Percentiles rank a stretch among this genome's conserved stretches.
phyloP scores from a whole-genome alignment of 371 early-diverging fungal species.

The Coemansia sp. region DNA sequence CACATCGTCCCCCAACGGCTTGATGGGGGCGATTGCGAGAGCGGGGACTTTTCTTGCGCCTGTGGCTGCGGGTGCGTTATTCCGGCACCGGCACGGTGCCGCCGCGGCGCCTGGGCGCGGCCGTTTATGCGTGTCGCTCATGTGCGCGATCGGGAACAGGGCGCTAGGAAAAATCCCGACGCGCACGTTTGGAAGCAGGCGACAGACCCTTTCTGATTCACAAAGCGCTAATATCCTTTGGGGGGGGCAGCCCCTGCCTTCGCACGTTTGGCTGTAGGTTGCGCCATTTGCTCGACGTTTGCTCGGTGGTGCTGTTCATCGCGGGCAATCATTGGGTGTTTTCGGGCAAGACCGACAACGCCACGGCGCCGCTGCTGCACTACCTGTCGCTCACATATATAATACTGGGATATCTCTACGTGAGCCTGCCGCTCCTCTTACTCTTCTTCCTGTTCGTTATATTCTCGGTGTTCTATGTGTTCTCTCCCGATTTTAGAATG shows the following conservation, averaged over 20 bases:
- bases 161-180: constrained; percentile 1
- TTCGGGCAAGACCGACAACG: constrained; percentile 56
- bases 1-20: background rate
- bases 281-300: constrained; percentile 57
- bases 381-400: constrained; percentile 61
- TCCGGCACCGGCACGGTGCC: background rate
- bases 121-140: background rate
- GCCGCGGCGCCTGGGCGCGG: background rate
- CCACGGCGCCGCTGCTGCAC: constrained; percentile 60
- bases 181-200: too few relatives aligned
- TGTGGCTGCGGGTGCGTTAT: too few relatives aligned
- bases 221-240: constrained; percentile 10
- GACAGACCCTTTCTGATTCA: constrained; percentile 8
- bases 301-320: constrained; percentile 68
- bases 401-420: constrained; percentile 65
- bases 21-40: background rate
- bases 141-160: background rate
- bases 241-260: background rate
- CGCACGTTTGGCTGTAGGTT: constrained; percentile 21
- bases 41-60: background rate
- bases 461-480: constrained; percentile 61
- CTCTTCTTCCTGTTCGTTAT: constrained; percentile 65
- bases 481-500: constrained; percentile 60
- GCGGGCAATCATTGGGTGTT: constrained; percentile 72
- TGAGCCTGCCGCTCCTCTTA: constrained; percentile 64